Percentiles rank a stretch among this genome's conserved stretches.
Evolutionary conservation across 2,329 filamentous ascomycete species (phyloP).

Genomic region (Trichoderma afroharzianum): DNA sequence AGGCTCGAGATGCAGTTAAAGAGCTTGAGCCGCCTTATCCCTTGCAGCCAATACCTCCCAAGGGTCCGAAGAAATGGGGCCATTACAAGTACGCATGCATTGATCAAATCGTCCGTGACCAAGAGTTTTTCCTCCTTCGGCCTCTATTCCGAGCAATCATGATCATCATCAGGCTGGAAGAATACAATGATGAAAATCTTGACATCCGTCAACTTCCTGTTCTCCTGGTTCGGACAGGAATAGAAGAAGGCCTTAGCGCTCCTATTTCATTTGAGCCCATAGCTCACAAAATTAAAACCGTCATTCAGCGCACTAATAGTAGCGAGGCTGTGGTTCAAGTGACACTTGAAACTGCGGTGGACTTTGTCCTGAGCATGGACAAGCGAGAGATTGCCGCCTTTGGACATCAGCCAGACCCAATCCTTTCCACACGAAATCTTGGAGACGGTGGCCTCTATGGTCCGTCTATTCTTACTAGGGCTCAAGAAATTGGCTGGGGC

Average conservation of each 20-base stretch:
- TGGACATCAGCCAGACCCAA: neutral
- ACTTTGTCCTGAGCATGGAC: neutral
- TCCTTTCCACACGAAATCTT: neutral
- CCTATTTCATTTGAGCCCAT: slow-evolving; percentile 15
- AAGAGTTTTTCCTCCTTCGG: neutral
- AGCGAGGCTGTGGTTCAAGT: neutral
- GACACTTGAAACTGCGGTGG: neutral
- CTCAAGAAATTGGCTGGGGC: neutral
- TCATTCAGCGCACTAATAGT: neutral
- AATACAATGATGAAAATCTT: neutral
- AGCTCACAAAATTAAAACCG: neutral
- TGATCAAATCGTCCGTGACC: neutral
- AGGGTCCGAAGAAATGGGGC: neutral
- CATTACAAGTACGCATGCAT: neutral
- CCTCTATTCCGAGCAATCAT: neutral
- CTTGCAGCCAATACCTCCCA: neutral
- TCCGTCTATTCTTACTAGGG: neutral
- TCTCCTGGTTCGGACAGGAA: slow-evolving; percentile 4
- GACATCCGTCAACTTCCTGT: slow-evolving; percentile 1
- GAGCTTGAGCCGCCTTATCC: neutral
- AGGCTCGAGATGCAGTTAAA: neutral
- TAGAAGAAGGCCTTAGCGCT: slow-evolving; percentile 5
- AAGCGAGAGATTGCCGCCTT: neutral
- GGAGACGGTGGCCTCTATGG: neutral
- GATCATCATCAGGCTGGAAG: neutral